A percentile compares a stretch with the other conserved stretches of the same genome.
Conservation (phyloP, 2,329 filamentous ascomycete species). For the Myotisia sp. region DNA sequence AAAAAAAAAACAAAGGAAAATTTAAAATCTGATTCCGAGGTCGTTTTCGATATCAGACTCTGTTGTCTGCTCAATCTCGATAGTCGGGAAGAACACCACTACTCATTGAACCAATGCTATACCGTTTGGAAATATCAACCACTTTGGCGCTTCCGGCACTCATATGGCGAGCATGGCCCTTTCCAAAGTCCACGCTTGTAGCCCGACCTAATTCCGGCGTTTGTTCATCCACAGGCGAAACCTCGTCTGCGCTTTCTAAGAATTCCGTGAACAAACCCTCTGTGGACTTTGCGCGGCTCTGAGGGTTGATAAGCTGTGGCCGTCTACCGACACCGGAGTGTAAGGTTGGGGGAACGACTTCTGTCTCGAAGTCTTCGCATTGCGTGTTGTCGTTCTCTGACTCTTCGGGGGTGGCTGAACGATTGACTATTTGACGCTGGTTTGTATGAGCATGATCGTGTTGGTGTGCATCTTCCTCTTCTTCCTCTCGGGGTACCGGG, state of each 20-base stretch:
- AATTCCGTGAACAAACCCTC: slow-evolving; percentile 46
- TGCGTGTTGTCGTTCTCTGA: slow-evolving; percentile 35
- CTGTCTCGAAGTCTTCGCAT: slow-evolving; percentile 21
- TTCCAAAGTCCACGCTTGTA: slow-evolving; percentile 54
- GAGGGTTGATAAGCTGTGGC: slow-evolving; percentile 50
- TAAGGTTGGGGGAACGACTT: slow-evolving; percentile 29
- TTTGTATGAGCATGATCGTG: no score
- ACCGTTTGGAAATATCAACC: slow-evolving; percentile 44
- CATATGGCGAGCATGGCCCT: slow-evolving; percentile 53
- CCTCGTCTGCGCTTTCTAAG: slow-evolving; percentile 22
- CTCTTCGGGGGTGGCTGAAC: neutral
- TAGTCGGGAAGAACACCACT: slow-evolving; percentile 6
- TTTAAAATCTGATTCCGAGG: no score
- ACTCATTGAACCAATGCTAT: slow-evolving; percentile 8
- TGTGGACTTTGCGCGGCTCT: slow-evolving; percentile 44
- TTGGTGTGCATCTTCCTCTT: slow-evolving; percentile 6
- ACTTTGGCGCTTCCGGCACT: slow-evolving; percentile 66
- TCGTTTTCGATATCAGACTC: neutral
- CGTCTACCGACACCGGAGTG: slow-evolving; percentile 41
- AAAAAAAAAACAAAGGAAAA: neutral
- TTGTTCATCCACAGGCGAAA: slow-evolving; percentile 22
- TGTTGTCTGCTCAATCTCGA: neutral
- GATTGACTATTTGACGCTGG: no score
- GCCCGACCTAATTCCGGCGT: slow-evolving; percentile 44
- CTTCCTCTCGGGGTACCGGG: slow-evolving; percentile 32